phyloP scores from a whole-genome alignment of 139 green algal species.

The Asterochloris sp. region DNA sequence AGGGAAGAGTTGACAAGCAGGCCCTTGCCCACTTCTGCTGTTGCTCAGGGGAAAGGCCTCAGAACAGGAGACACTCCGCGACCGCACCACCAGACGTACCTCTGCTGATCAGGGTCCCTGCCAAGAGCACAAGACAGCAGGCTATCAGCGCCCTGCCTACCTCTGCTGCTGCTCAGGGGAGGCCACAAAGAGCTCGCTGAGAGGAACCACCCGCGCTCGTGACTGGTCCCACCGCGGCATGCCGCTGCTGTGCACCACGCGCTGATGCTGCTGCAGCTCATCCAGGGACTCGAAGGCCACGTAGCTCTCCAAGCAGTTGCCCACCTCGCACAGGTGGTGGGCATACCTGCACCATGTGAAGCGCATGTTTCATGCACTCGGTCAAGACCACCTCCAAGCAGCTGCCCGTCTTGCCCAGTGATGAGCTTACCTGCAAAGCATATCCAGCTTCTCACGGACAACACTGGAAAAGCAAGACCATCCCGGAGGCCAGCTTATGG shows the following conservation, averaged over 20 bases:
- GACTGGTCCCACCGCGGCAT: constrained; percentile 61
- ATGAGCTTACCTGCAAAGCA: too few relatives aligned
- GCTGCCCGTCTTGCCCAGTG: too few relatives aligned
- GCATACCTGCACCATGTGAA: constrained; percentile 20
- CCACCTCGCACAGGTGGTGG: constrained; percentile 59
- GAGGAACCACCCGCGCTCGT: constrained; percentile 41
- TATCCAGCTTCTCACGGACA: too few relatives aligned
- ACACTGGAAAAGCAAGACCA: too few relatives aligned
- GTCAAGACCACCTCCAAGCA: not conserved
- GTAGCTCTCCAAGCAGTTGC: constrained; percentile 55
- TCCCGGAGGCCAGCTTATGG: too few relatives aligned
- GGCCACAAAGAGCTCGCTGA: constrained; percentile 20
- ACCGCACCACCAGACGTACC: too few relatives aligned
- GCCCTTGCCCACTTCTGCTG: too few relatives aligned
- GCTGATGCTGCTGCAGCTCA: constrained; percentile 53
- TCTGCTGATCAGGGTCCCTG: too few relatives aligned
- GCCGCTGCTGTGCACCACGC: constrained; percentile 34
- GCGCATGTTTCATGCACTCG: not conserved
- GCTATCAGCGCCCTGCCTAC: not conserved
- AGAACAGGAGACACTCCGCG: too few relatives aligned
- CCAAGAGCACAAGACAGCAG: not conserved
- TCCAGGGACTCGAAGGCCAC: constrained; percentile 60
- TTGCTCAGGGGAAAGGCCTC: too few relatives aligned
- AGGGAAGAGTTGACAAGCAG: too few relatives aligned
- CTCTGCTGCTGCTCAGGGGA: not conserved